Evolutionary conservation across 2,329 filamentous ascomycete genomes (phyloP).

Genomic region (Sarocladiaceae sp.): DNA sequence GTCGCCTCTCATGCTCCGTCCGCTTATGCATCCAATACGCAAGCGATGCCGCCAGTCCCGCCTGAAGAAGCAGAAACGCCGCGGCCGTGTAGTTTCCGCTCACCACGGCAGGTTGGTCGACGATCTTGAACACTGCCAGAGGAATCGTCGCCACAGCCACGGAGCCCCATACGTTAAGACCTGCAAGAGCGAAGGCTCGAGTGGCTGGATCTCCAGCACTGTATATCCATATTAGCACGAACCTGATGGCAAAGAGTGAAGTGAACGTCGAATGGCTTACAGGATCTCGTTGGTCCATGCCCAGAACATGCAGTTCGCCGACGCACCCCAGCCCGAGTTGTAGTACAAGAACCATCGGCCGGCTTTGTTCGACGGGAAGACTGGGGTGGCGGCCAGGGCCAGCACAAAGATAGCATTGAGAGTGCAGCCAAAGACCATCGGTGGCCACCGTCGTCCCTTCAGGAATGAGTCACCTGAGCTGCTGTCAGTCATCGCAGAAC

Average conservation of each 20-base stretch:
- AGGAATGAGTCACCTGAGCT: background rate
- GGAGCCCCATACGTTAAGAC: conserved; percentile 8
- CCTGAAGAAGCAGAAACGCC: background rate
- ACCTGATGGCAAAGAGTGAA: too few species aligned
- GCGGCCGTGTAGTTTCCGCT: conserved; percentile 5
- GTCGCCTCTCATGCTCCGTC: too few species aligned
- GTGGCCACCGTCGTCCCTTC: conserved; percentile 7
- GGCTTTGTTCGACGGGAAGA: background rate
- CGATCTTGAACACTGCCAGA: conserved; percentile 7
- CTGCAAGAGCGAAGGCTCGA: conserved; percentile 1
- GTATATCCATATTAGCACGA: too few species aligned
- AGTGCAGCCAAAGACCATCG: background rate
- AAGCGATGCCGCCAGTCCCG: background rate
- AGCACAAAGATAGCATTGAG: background rate
- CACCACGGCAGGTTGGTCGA: conserved; percentile 8
- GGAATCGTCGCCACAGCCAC: conserved; percentile 4
- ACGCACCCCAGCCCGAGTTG: background rate
- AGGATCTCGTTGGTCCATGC: conserved; percentile 9
- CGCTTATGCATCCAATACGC: background rate
- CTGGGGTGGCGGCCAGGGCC: background rate
- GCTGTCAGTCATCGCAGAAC: background rate
- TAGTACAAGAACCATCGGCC: conserved; percentile 10
- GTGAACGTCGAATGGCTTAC: background rate
- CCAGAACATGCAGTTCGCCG: conserved; percentile 10
- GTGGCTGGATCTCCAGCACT: conserved; percentile 8